phyloP scores from a whole-genome alignment of 1,284 basidiomycete species.

The Chondrostereum purpureum region DNA sequence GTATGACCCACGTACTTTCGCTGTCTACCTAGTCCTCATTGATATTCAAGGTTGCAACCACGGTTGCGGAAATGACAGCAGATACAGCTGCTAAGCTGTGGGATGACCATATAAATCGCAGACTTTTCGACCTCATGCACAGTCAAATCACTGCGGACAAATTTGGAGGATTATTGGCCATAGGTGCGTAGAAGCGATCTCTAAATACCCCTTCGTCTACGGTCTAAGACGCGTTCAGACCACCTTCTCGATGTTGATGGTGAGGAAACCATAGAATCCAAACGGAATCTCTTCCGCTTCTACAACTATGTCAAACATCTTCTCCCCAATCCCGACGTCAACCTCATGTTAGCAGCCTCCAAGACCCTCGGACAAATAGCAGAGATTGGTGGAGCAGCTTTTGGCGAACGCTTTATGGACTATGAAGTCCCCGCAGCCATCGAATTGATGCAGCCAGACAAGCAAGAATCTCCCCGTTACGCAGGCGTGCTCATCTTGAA shows the following conservation, averaged over 20 bases:
- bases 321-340: constrained; percentile 77
- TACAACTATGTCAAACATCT: constrained; percentile 89
- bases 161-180: constrained; percentile 77
- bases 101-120: constrained; percentile 76
- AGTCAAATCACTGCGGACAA: constrained; percentile 70
- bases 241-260: constrained; percentile 64
- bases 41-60: constrained; percentile 54
- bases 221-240: constrained; percentile 37
- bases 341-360: constrained; percentile 84
- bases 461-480: constrained; percentile 71
- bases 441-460: constrained; percentile 69
- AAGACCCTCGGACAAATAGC: constrained; percentile 82
- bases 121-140: constrained; percentile 79
- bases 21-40: constrained; percentile 4
- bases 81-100: constrained; percentile 73
- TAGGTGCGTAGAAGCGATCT: constrained; percentile 49
- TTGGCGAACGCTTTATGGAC: constrained; percentile 85
- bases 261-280: constrained; percentile 72
- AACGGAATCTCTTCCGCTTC: constrained; percentile 75
- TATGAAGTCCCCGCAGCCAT: constrained; percentile 80
- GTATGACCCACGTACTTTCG: constrained; percentile 33
- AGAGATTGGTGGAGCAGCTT: constrained; percentile 71
- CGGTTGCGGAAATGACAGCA: constrained; percentile 69
- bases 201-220: constrained; percentile 11
- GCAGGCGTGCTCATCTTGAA: constrained; percentile 86